Conservation (phyloP, 345 rosid species). For the Eucalyptus caleyi region DNA sequence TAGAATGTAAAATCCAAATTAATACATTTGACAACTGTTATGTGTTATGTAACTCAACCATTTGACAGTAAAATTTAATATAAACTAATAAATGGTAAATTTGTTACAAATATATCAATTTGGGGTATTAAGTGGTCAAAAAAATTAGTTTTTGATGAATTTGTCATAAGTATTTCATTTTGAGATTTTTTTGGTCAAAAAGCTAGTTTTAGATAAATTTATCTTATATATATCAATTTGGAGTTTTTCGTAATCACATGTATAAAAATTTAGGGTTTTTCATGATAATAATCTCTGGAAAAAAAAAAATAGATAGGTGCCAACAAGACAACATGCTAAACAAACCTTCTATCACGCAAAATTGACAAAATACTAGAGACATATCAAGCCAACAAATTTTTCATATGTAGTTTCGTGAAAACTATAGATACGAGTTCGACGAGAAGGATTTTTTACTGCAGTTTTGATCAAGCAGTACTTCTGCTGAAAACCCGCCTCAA, state of each 20-base stretch:
- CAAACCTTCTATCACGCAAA: neutral
- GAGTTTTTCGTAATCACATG: no score
- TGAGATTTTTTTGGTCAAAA: no score
- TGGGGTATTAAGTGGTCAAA: no score
- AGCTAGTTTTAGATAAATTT: fast-evolving
- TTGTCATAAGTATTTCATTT: no score
- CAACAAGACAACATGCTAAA: neutral
- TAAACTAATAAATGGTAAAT: fast-evolving
- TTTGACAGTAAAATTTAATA: no score
- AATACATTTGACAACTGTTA: fast-evolving
- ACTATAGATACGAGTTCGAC: neutral
- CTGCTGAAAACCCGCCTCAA: neutral
- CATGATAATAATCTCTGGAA: fast-evolving
- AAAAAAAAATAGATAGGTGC: neutral
- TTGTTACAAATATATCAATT: no score
- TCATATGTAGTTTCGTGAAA: neutral
- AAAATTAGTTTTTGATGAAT: no score
- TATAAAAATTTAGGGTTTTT: fast-evolving
- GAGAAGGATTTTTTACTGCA: neutral
- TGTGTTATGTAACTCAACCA: fast-evolving
- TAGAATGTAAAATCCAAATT: no score
- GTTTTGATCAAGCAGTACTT: neutral
- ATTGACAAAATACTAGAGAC: neutral
- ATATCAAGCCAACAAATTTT: neutral
- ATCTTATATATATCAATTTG: fast-evolving